phyloP scores from a whole-genome alignment of 2,329 filamentous ascomycete species.

The Xylogone sp. region DNA sequence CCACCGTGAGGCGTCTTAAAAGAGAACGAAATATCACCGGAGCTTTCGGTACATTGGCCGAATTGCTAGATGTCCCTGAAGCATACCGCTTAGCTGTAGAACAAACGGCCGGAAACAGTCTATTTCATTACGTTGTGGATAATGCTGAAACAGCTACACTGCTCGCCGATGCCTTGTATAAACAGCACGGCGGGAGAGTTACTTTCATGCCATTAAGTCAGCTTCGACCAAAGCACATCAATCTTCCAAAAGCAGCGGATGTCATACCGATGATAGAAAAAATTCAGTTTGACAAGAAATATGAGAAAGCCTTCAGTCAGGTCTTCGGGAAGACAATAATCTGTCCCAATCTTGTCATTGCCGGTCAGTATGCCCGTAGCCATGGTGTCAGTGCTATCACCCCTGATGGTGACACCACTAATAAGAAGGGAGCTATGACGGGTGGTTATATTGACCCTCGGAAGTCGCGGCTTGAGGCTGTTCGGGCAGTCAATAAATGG shows the following conservation, averaged over 20 bases:
- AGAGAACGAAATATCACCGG: conserved; percentile 75
- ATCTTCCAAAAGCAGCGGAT: conserved; percentile 81
- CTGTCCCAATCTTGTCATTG: conserved; percentile 83
- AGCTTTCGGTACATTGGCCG: conserved; percentile 88
- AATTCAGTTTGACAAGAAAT: conserved; percentile 71
- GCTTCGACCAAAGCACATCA: conserved; percentile 64
- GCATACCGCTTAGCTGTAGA: conserved; percentile 86
- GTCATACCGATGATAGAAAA: conserved; percentile 85
- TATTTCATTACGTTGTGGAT: conserved; percentile 96
- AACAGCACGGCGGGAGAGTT: conserved; percentile 76
- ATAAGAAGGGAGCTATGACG: conserved; percentile 92
- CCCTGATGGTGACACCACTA: conserved; percentile 88
- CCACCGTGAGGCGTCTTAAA: conserved; percentile 81
- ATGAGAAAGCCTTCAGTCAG: conserved; percentile 84
- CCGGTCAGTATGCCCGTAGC: conserved; percentile 85
- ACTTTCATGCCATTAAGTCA: conserved; percentile 94
- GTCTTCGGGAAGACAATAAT: conserved; percentile 96
- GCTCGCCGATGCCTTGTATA: conserved; percentile 75
- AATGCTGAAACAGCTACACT: conserved; percentile 82
- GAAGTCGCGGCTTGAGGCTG: conserved; percentile 81
- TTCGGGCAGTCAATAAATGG: conserved; percentile 71
- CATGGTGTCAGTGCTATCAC: conserved; percentile 93
- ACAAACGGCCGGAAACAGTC: conserved; percentile 83
- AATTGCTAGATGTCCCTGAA: conserved; percentile 84
- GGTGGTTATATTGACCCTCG: conserved; percentile 89